phyloP scores from a whole-genome alignment of 805 yeast species.

The Lipomyces yamadae region DNA sequence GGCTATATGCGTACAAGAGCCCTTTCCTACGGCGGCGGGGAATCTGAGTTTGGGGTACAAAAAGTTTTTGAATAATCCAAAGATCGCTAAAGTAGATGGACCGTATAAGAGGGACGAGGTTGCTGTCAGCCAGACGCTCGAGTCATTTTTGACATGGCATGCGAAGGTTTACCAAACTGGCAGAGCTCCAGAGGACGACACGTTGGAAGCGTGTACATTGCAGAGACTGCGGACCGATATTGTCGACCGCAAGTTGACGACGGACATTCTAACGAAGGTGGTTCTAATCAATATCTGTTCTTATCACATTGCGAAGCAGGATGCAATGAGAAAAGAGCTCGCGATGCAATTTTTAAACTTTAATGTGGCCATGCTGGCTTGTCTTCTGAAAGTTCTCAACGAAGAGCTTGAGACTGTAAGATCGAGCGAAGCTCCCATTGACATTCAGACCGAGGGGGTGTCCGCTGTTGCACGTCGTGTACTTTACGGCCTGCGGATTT shows the following conservation, averaged over 20 bases:
- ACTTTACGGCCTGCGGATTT: slow-evolving; percentile 22
- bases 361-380: slow-evolving; percentile 2
- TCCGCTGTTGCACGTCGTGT: slow-evolving; percentile 19
- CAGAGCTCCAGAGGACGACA: not conserved
- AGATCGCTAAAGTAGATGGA: slow-evolving; percentile 8
- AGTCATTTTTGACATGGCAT: slow-evolving; percentile 26
- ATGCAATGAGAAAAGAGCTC: slow-evolving; percentile 8
- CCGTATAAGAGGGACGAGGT: slow-evolving; percentile 19
- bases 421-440: not conserved
- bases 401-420: slow-evolving; percentile 14
- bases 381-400: slow-evolving; percentile 13
- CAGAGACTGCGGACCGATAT: slow-evolving; percentile 12
- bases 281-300: slow-evolving; percentile 30
- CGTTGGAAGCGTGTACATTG: slow-evolving; percentile 8
- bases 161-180: slow-evolving; percentile 12
- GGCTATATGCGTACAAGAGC: slow-evolving; percentile 30
- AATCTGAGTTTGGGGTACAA: slow-evolving; percentile 34
- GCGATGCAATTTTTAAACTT: not conserved
- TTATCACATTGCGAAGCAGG: slow-evolving; percentile 6
- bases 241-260: slow-evolving; percentile 13
- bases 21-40: slow-evolving; percentile 33
- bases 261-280: slow-evolving; percentile 24
- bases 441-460: not conserved
- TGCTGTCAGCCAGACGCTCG: slow-evolving; percentile 12
- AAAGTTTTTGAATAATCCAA: slow-evolving; percentile 23